phyloP scores from a whole-genome alignment of 2,329 filamentous ascomycete species.

The Aureobasidium sp. region DNA sequence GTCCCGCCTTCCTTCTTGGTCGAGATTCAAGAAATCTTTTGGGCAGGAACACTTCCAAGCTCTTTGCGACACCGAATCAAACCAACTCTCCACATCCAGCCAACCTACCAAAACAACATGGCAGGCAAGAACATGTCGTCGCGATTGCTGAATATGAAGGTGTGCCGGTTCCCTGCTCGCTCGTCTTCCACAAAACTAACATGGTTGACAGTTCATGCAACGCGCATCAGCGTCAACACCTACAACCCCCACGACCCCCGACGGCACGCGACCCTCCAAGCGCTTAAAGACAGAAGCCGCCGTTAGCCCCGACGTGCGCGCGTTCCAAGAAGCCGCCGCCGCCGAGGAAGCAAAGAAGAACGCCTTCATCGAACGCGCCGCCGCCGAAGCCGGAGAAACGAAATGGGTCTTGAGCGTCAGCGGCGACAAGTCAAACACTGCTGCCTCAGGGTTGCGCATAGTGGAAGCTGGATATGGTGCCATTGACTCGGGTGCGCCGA shows the following conservation, averaged over 20 bases:
- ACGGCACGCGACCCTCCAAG: conserved; percentile 8
- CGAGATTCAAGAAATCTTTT: conserved; percentile 1
- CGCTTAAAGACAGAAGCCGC: conserved; percentile 1
- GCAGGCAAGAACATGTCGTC: conserved; percentile 13
- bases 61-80: not conserved
- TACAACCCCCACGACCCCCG: not conserved
- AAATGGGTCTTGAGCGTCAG: conserved; percentile 63
- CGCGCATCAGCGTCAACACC: conserved; percentile 10
- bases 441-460: conserved; percentile 40
- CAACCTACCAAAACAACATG: not conserved
- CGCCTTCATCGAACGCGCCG: conserved; percentile 48
- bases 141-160: conserved; percentile 12
- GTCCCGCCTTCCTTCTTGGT: not conserved
- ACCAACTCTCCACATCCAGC: not conserved
- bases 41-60: not conserved
- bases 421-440: conserved; percentile 29
- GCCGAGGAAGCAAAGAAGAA: conserved; percentile 56
- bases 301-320: conserved; percentile 44
- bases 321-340: conserved; percentile 54
- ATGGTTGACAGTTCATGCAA: conserved; percentile 11
- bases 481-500: conserved; percentile 31
- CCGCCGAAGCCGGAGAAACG: conserved; percentile 56
- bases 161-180: not conserved
- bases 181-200: not conserved
- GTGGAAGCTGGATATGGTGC: conserved; percentile 52